These are phyloP conservation scores for Nephromyces sp. DNA, from an alignment of 169 alveolate genomes.

Conservation along the genomic window DNA sequence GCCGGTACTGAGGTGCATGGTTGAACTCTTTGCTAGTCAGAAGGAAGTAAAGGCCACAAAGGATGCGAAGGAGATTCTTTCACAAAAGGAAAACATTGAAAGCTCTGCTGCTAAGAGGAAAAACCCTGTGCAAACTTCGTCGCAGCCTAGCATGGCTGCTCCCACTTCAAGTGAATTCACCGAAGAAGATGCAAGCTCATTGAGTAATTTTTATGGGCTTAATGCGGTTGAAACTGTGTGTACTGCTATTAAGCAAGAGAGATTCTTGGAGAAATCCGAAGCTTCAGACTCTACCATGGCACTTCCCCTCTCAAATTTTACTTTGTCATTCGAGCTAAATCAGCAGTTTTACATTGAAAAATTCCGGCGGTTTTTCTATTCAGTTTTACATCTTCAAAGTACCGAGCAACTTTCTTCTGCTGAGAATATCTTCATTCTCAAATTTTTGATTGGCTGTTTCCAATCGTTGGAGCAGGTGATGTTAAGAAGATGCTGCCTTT, in stretches of 20 bases:
- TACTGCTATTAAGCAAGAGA: not conserved
- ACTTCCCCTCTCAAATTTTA: not conserved
- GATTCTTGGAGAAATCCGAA: too few species aligned
- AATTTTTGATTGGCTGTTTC: conserved; percentile 10
- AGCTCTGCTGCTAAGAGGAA: not conserved
- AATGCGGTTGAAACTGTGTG: too few species aligned
- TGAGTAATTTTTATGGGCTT: too few species aligned
- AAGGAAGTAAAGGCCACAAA: not conserved
- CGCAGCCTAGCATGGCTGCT: too few species aligned
- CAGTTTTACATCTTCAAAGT: not conserved
- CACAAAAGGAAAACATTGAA: not conserved
- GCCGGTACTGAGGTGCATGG: not conserved
- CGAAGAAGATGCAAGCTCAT: too few species aligned
- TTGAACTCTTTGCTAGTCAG: not conserved
- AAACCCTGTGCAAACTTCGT: not conserved
- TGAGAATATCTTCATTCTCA: conserved; percentile 4
- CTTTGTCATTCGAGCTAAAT: not conserved
- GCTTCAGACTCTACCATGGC: too few species aligned
- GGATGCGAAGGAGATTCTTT: not conserved
- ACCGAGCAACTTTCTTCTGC: not conserved
- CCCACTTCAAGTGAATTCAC: too few species aligned
- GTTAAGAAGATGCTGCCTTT: conserved; percentile 12
- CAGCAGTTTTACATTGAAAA: not conserved
- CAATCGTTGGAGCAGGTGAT: conserved; percentile 7
- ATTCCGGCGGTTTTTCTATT: not conserved